Evolutionary conservation across 768 basidiomycete species (phyloP), one percentile per base, ranked within the genome.

Genomic region (Boletus insuetus): DNA sequence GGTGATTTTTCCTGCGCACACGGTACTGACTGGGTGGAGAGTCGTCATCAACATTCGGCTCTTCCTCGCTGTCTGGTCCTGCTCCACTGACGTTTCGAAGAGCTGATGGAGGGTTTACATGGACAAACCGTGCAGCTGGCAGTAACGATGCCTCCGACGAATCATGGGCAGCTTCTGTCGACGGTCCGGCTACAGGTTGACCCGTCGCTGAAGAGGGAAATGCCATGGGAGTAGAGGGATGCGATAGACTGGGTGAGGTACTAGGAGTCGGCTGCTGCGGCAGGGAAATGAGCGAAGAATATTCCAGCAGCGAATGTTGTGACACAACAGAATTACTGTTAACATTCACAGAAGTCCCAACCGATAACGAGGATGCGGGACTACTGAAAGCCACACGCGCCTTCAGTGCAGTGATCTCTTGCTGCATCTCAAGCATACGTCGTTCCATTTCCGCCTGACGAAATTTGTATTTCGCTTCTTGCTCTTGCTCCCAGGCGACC

Each of bases 401-500:
- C 55, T 75, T 77, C 49, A 85, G 73, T 17, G 70, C 62, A 29
- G 73, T 62, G 52, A 86, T 73, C 63, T 86, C 81, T 58, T 78
- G 76, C 24, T 76, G 80, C 77, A 86, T 77, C 55, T 79, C 79
- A 4, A 74, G 58, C 58, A 89, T 74, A 46, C 77, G 77, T 20
- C 75, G 72, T 62, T 87, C 83, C 74, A 82, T 79, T 63, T 86
- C 82, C 26, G 78, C 80, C 55, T 86, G 81, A 44, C 75, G 69
- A 58, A 82, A 79, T 14, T 69, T 60, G 48, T 75, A 77, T 61
- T 78, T 85, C 11, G 78, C 78, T 71, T 89, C 89, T 57, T 87
- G 84, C 54, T 85, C 83, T 59, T 79, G 75, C 62, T 91, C 89
- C 87, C 89, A 90, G 37, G 74, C 79, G 9, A 78, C 51, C 46